phyloP scores from a whole-genome alignment of 805 yeast species.

The Cyberlindnera amylophila region DNA sequence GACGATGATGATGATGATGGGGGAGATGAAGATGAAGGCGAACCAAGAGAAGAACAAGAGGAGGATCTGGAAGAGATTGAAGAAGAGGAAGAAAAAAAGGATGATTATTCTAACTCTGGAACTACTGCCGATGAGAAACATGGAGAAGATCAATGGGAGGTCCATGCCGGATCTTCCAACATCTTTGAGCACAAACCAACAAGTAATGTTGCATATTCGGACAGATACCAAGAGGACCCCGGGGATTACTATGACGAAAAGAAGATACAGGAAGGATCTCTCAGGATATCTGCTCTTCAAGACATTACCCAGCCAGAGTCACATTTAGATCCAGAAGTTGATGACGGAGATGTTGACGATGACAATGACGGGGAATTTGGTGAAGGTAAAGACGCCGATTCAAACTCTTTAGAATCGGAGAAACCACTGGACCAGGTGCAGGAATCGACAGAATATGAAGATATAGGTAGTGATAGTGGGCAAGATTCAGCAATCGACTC shows the following conservation, averaged over 20 bases:
- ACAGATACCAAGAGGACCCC: constrained; percentile 31
- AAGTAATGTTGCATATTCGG: constrained; percentile 25
- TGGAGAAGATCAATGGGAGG: background rate
- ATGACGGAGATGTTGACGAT: constrained; percentile 1
- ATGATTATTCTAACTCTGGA: background rate
- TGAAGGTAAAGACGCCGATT: background rate
- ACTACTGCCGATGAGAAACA: too few species aligned
- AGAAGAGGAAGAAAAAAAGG: background rate
- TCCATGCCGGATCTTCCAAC: constrained; percentile 12
- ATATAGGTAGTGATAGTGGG: background rate
- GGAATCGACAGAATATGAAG: too few species aligned
- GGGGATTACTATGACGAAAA: constrained; percentile 11
- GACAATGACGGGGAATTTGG: constrained; percentile 1
- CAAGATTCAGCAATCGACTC: background rate
- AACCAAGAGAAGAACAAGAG: too few species aligned
- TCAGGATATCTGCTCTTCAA: too few species aligned
- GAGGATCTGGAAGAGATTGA: background rate
- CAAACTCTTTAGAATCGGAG: background rate
- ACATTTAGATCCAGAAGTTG: background rate
- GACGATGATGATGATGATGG: too few species aligned
- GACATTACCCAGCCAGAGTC: too few species aligned
- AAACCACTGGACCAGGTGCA: background rate
- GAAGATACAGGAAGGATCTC: too few species aligned
- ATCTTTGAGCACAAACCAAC: constrained; percentile 5
- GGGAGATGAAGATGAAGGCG: too few species aligned